phyloP scores from a whole-genome alignment of 2,329 filamentous ascomycete genomes.

The Aspergillus melleus region DNA sequence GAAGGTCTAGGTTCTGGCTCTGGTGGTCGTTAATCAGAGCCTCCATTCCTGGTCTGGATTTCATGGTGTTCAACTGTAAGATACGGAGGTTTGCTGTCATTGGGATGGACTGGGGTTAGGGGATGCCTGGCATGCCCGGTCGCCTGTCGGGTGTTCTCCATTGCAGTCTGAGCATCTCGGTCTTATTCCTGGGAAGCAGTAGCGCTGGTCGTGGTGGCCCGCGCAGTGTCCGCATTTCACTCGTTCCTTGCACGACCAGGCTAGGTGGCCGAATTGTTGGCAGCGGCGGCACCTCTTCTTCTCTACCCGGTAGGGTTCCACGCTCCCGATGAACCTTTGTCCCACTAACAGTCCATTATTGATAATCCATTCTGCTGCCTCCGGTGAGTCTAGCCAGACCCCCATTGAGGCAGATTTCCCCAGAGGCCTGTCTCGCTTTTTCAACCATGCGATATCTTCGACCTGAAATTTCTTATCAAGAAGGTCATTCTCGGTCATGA shows the following conservation, averaged over 20 bases:
- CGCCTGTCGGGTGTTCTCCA: slow-evolving; percentile 20
- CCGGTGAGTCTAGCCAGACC: slow-evolving; percentile 26
- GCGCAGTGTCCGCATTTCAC: slow-evolving; percentile 22
- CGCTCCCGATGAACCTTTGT: slow-evolving; percentile 21
- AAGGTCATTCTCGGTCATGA: neutral
- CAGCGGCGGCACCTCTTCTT: slow-evolving; percentile 23
- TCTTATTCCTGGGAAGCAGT: slow-evolving; percentile 21
- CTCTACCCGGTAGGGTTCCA: slow-evolving; percentile 20
- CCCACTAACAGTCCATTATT: slow-evolving; percentile 21
- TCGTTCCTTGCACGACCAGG: slow-evolving; percentile 24
- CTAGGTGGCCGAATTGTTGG: slow-evolving; percentile 24
- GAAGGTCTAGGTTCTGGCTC: slow-evolving; percentile 25
- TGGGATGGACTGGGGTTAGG: no score
- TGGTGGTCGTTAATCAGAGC: slow-evolving; percentile 28
- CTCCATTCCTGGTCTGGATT: slow-evolving; percentile 25
- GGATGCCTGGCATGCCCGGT: slow-evolving; percentile 15
- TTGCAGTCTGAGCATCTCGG: slow-evolving; percentile 20
- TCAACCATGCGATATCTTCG: slow-evolving; percentile 28
- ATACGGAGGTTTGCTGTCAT: slow-evolving; percentile 24
- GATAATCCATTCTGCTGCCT: slow-evolving; percentile 25
- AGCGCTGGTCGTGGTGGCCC: slow-evolving; percentile 18
- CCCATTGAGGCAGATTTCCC: slow-evolving; percentile 23
- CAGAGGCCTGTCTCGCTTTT: slow-evolving; percentile 25
- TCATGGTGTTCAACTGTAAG: slow-evolving; percentile 25
- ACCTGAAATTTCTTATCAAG: slow-evolving; percentile 19